Conservation (phyloP, 768 basidiomycete genomes). For the Dioszegia crocea region DNA sequence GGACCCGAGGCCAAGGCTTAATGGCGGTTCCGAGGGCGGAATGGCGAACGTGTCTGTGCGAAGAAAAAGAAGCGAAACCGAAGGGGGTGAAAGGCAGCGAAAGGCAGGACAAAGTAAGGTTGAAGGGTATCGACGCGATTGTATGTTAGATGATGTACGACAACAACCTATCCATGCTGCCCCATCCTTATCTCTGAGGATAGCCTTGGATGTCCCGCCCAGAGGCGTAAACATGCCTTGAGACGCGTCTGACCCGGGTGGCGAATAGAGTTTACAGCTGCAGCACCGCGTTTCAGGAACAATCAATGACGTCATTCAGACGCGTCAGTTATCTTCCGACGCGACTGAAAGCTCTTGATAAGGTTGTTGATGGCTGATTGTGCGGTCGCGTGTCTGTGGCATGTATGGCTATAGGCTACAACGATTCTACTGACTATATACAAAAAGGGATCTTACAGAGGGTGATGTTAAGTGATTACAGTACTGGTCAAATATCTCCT, state of each 20-base stretch:
- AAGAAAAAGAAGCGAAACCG: too few species aligned
- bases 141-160: too few species aligned
- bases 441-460: too few species aligned
- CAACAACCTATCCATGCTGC: background rate
- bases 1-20: too few species aligned
- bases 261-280: background rate
- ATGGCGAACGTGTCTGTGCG: too few species aligned
- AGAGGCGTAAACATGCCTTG: background rate
- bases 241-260: background rate
- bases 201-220: too few species aligned
- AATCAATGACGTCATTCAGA: background rate
- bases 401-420: too few species aligned
- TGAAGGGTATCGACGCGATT: background rate
- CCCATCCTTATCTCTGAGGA: background rate
- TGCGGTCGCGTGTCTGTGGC: background rate
- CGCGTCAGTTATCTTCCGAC: too few species aligned
- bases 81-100: too few species aligned
- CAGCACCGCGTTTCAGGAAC: background rate
- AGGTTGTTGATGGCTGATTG: background rate
- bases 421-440: too few species aligned
- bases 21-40: too few species aligned
- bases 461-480: conserved; percentile 5
- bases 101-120: background rate
- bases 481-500: conserved; percentile 56
- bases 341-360: too few species aligned